These are phyloP conservation scores for Singerocomus rubriflavus DNA, from an alignment of 1,284 basidiomycete genomes.

Conservation along the genomic window DNA sequence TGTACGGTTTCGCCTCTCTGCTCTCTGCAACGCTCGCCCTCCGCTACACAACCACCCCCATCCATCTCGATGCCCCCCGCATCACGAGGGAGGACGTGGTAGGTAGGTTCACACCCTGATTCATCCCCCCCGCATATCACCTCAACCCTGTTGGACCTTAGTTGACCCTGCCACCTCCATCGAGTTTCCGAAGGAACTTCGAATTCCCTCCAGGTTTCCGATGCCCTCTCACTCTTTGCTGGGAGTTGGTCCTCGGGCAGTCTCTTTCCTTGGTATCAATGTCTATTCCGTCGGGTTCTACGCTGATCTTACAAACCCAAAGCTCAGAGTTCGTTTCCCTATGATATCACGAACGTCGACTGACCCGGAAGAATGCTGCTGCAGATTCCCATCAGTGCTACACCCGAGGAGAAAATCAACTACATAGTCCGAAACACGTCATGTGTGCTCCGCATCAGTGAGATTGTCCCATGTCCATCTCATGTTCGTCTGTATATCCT, in stretches of 20 bases:
- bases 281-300: slow-evolving; percentile 89
- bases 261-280: slow-evolving; percentile 78
- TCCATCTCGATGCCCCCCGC: slow-evolving; percentile 40
- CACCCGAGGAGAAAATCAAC: slow-evolving; percentile 66
- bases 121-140: not conserved
- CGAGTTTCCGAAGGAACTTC: slow-evolving; percentile 63
- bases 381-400: slow-evolving; percentile 46
- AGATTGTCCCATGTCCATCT: slow-evolving; percentile 16
- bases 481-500: not conserved
- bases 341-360: not conserved
- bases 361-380: not conserved
- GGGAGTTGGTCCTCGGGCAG: slow-evolving; percentile 80
- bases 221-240: slow-evolving; percentile 65
- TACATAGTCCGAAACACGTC: slow-evolving; percentile 65
- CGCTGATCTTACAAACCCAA: slow-evolving; percentile 66
- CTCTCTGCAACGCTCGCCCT: slow-evolving; percentile 32
- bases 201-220: slow-evolving; percentile 57
- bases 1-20: slow-evolving; percentile 37
- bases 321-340: slow-evolving; percentile 47
- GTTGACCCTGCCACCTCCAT: slow-evolving; percentile 73
- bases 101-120: slow-evolving; percentile 16
- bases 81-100: slow-evolving; percentile 16
- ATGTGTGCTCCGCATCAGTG: slow-evolving; percentile 75
- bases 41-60: slow-evolving; percentile 17
- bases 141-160: slow-evolving; percentile 1